phyloP scores from a whole-genome alignment of 495 filamentous ascomycete species.

The Penicillium canescens region DNA sequence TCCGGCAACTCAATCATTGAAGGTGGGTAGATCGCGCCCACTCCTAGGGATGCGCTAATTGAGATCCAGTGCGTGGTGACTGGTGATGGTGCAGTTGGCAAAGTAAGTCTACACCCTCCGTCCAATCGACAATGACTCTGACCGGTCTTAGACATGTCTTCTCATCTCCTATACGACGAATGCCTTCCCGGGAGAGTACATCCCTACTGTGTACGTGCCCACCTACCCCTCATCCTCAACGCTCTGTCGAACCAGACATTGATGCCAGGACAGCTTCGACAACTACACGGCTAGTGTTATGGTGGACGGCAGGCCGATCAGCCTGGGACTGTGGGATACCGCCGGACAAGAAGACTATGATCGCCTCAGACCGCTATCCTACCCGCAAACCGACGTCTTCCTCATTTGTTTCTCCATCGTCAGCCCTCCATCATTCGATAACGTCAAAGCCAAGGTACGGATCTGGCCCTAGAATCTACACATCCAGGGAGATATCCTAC shows the following conservation, averaged over 20 bases:
- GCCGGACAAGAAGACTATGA: constrained; percentile 99
- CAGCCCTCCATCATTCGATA: constrained; percentile 95
- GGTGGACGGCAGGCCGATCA: constrained; percentile 97
- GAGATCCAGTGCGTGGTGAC: constrained; percentile 86
- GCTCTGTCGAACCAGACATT: not conserved
- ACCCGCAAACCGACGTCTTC: constrained; percentile 98
- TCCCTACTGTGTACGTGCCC: constrained; percentile 89
- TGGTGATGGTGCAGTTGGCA: constrained; percentile 97
- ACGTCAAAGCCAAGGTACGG: constrained; percentile 89
- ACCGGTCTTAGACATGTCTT: constrained; percentile 78
- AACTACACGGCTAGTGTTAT: constrained; percentile 99
- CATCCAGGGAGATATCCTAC: not conserved
- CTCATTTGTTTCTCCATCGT: constrained; percentile 98
- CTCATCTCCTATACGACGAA: constrained; percentile 99
- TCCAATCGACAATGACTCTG: not conserved
- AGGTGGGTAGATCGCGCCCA: constrained; percentile 49
- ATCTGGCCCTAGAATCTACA: not conserved
- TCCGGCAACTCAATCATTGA: constrained; percentile 71
- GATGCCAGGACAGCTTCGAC: constrained; percentile 69
- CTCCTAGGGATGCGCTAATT: constrained; percentile 14
- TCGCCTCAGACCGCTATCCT: constrained; percentile 89
- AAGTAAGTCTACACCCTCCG: constrained; percentile 57
- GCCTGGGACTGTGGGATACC: constrained; percentile 97
- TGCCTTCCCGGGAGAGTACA: constrained; percentile 98
- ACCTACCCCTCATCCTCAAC: constrained; percentile 7